Percentiles rank a stretch among this genome's conserved stretches.
Conservation (phyloP, 176 grass and related monocot species). For the Dendrocalamus sinicus region DNA sequence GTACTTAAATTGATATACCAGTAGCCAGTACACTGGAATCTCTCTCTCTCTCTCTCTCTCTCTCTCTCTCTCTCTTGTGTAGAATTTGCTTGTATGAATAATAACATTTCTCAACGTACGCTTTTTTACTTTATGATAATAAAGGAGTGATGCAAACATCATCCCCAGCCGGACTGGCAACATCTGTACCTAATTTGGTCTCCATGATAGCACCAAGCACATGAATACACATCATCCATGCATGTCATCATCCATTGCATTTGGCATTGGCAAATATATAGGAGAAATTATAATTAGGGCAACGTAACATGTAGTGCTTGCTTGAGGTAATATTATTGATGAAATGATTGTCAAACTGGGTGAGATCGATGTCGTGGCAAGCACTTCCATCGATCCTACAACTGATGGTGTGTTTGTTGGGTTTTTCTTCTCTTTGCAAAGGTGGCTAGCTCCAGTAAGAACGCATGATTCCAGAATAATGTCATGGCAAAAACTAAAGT, state of each 20-base stretch:
- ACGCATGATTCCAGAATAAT: conserved; percentile 25
- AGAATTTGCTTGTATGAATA: conserved; percentile 32
- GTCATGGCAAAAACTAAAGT: conserved; percentile 16
- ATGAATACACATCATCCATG: neutral
- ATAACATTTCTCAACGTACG: conserved; percentile 10
- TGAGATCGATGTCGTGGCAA: conserved; percentile 37
- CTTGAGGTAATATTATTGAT: neutral
- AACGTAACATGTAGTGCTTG: neutral
- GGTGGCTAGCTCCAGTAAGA: conserved; percentile 16
- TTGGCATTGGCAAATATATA: neutral
- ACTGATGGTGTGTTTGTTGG: conserved; percentile 3
- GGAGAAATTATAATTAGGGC: neutral
- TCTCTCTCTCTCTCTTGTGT: neutral
- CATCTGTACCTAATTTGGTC: conserved; percentile 40
- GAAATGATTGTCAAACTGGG: conserved; percentile 28
- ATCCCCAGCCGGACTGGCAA: neutral
- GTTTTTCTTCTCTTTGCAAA: conserved; percentile 13
- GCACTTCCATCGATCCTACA: conserved; percentile 39
- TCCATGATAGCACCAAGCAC: conserved; percentile 42
- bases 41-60: neutral
- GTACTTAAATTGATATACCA: neutral
- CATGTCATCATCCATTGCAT: neutral
- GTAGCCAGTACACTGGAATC: neutral
- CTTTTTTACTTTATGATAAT: conserved; percentile 12
- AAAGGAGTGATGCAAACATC: conserved; percentile 36